These are phyloP conservation scores for Colletotrichum falcatum DNA, from an alignment of 2,329 filamentous ascomycete genomes.

Conservation along the genomic window DNA sequence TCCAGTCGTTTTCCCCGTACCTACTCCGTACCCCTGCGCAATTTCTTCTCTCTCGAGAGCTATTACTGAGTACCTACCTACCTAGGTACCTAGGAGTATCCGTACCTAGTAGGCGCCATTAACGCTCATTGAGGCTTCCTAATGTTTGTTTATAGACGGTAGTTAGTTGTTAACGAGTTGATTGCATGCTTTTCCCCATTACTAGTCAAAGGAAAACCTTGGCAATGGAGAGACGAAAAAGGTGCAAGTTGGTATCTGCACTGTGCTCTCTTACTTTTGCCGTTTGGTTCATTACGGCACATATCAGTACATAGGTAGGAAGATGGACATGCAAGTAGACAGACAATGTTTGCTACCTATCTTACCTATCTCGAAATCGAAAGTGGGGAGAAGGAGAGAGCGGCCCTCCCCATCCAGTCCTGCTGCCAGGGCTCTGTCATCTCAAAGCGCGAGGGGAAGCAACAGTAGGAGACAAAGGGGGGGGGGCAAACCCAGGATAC, in stretches of 20 bases:
- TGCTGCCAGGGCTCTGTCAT: conserved; percentile 23
- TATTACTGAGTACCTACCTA: no score
- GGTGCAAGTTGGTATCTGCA: neutral
- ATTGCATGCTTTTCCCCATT: neutral
- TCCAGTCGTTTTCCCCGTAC: conserved; percentile 17
- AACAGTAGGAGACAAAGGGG: neutral
- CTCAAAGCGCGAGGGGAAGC: conserved; percentile 13
- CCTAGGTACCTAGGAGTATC: no score
- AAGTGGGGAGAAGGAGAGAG: neutral
- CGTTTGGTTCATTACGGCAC: neutral
- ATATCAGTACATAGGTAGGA: neutral
- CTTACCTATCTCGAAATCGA: neutral
- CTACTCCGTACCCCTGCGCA: neutral
- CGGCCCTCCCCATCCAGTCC: conserved; percentile 10
- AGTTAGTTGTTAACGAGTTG: neutral
- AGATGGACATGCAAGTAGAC: neutral
- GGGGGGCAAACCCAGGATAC: neutral
- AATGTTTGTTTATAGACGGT: neutral
- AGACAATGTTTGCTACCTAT: neutral
- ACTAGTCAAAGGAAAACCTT: neutral
- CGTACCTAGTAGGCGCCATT: neutral
- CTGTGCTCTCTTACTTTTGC: neutral
- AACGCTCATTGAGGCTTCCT: neutral
- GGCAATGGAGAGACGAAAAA: neutral
- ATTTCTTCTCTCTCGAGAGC: neutral